These are phyloP conservation scores for Setaria viridis DNA, from an alignment of 202 grass and related monocot genomes.

Conservation along the genomic window DNA sequence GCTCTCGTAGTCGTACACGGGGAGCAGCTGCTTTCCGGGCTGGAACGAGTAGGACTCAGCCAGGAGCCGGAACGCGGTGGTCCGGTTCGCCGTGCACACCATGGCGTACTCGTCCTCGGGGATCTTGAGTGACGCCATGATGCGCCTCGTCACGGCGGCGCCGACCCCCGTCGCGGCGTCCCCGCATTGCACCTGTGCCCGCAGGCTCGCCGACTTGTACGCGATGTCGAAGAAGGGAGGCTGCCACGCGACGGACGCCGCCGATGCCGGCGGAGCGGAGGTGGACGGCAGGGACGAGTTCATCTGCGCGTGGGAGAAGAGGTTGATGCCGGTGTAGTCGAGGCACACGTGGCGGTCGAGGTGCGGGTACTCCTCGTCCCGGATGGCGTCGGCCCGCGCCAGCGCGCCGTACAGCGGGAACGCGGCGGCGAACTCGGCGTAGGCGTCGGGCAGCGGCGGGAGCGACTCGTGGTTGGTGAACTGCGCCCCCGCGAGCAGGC, in stretches of 20 bases:
- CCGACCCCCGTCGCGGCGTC: slow-evolving; percentile 41
- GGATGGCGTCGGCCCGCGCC: slow-evolving; percentile 60
- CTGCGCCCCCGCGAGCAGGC: slow-evolving; percentile 54
- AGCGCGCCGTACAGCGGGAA: slow-evolving; percentile 75
- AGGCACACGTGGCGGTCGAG: slow-evolving; percentile 78
- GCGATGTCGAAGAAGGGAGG: slow-evolving; percentile 89
- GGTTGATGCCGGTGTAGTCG: slow-evolving; percentile 85
- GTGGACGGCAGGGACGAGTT: slow-evolving; percentile 53
- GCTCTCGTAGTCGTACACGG: slow-evolving; percentile 91
- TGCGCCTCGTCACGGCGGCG: slow-evolving; percentile 55
- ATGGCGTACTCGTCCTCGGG: slow-evolving; percentile 80
- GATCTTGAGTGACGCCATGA: slow-evolving; percentile 82
- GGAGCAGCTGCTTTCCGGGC: slow-evolving; percentile 54
- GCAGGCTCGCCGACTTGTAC: slow-evolving; percentile 73
- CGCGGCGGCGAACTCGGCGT: slow-evolving; percentile 62
- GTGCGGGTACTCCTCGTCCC: slow-evolving; percentile 70
- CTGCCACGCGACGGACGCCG: slow-evolving; percentile 34
- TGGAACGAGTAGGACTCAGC: slow-evolving; percentile 85
- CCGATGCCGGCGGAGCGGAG: slow-evolving; percentile 19
- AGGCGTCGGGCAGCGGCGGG: slow-evolving; percentile 55
- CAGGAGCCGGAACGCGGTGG: slow-evolving; percentile 80
- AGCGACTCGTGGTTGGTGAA: slow-evolving; percentile 95
- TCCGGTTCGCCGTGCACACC: slow-evolving; percentile 89
- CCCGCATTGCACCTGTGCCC: slow-evolving; percentile 61
- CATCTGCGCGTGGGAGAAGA: slow-evolving; percentile 97